Evolutionary conservation across 108 stramenopile species (phyloP), one percentile per base, ranked within the genome.

Genomic region (Nitzschia inconspicua): DNA sequence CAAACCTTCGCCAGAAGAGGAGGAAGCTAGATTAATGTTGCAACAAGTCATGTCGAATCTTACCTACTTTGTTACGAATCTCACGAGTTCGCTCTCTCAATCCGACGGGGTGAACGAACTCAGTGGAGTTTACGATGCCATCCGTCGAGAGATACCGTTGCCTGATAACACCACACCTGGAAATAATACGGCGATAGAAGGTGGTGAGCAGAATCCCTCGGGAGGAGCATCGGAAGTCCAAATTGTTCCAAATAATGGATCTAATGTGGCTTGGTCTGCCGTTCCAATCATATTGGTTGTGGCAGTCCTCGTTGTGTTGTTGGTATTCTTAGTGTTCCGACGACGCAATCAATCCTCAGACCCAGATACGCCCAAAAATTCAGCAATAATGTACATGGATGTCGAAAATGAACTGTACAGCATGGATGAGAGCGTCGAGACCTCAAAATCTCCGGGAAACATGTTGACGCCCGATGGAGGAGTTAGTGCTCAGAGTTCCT

Each of bases 1-100:
- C 11, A 59, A 65, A 22, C 81, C 81, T 30, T 75, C 81, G 4
- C 81, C 81, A 4, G n/a, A 41, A 30, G 37, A 14, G 0, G 52
- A 44, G 11, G 60, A 58, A 16, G 56, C 76, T 1, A 51, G 65
- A 3, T 26, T 44, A 10, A 24, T 30, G 13, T 31, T 65, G 16
- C 39, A 24, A 43, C 6, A 29, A 2, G 29, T 68, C 25, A 75
- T 68, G 59, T 35, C 57, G 1, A 43, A 79, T 50, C 42, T 79
- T 9, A 47, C 44, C 7, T 41, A 63, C 44, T 70, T 79, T 30
- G 55, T 79, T 1, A 54, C 57, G 2, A 74, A 79, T 46, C 36
- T 79, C 23, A 70, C 73, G 30, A 49, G 19, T 8, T 63, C 61
- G 35, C 50, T 54, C 1, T 14, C 37, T 14, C 52, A 20, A n/a